Base-by-base conservation (phyloP, 1,284 basidiomycete species). In the Puccinia horiana region DNA sequence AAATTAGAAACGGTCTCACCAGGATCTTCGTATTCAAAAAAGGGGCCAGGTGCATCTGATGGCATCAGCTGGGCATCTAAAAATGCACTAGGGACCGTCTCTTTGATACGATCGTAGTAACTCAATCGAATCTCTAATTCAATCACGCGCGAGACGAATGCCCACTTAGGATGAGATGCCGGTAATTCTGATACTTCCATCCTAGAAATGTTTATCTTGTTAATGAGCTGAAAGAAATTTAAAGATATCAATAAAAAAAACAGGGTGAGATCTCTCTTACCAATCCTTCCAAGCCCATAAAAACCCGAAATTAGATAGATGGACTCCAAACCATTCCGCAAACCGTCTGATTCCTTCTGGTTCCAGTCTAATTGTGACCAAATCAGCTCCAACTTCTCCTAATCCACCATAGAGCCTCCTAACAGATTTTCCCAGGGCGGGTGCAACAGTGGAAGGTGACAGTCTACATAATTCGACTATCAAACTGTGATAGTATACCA, bases 261-360 rank as follows among this genome's bases (percentile, higher is more conserved):
- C 1, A 69, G n/a, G 6, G 5, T 58, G 74, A 58, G 32, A 14
- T 54, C 16, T n/a, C 12, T 14, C 91, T 65, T 83, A 95, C 96
- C 97, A 99, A 90, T 99, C 97, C 85, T 95, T 95, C 97, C 97
- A 99, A n/a, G 96, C 95, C 97, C 97, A 99, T 85, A 92, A 92
- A 88, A 98, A 99, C 29, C 93, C 93, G 87, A 99, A 99, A 88
- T 99, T 99, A 85, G 93, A 95, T 90, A 99, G 93, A 85, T 99
- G 97, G 1, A 94, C 90, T 6, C 94, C 91, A 85, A 98, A 98
- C 97, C 97, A 99, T 84, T 97, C 95, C 0, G 93, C 91, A 83
- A 95, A 93, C 29, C 94, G 89, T 80, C 92, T 90, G 0, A 92
- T 89, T 67, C 94, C 88, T 85, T 97, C 96, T 4, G 93, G 91